These are phyloP conservation scores for Rhizoclosmatium globosum DNA, from an alignment of 192 early-diverging fungal genomes.

Conservation along the genomic window DNA sequence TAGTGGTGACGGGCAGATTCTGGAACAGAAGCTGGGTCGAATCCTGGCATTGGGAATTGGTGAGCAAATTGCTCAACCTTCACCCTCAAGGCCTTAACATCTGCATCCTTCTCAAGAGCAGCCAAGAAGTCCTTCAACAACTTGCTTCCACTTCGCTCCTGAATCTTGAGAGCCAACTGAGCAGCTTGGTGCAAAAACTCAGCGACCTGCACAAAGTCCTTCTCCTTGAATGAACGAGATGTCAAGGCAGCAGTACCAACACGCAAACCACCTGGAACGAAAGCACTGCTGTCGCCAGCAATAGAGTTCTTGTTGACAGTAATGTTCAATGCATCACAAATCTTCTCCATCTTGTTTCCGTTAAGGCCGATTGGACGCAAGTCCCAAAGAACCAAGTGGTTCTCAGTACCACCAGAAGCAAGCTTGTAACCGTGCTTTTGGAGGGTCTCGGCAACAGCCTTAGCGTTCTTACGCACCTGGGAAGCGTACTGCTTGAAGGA, in stretches of 20 bases:
- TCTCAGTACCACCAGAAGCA: constrained; percentile 95
- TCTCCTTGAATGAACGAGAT: constrained; percentile 94
- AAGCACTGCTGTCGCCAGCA: constrained; percentile 93
- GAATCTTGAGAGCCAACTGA: constrained; percentile 87
- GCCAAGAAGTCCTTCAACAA: constrained; percentile 98
- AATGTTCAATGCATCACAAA: constrained; percentile 89
- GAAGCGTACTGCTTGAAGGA: constrained; percentile 94
- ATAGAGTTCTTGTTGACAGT: constrained; percentile 99
- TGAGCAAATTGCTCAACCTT: constrained; percentile 94
- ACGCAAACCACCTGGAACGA: constrained; percentile 98
- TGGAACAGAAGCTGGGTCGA: constrained; percentile 62
- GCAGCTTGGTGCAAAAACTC: constrained; percentile 96
- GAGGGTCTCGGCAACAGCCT: constrained; percentile 82
- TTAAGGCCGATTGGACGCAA: constrained; percentile 90
- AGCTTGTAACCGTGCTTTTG: constrained; percentile 89
- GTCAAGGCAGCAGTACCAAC: constrained; percentile 95
- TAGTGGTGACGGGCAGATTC: constrained; percentile 32
- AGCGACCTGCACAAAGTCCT: constrained; percentile 95
- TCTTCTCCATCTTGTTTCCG: constrained; percentile 98
- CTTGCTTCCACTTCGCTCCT: constrained; percentile 88
- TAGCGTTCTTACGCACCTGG: constrained; percentile 95
- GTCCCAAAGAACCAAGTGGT: constrained; percentile 99
- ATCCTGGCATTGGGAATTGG: constrained; percentile 98
- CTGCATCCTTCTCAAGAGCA: constrained; percentile 77
- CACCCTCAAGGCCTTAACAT: constrained; percentile 83